Conservation (phyloP, 2,329 filamentous ascomycete genomes). For the Clonostachys rhizophaga region DNA sequence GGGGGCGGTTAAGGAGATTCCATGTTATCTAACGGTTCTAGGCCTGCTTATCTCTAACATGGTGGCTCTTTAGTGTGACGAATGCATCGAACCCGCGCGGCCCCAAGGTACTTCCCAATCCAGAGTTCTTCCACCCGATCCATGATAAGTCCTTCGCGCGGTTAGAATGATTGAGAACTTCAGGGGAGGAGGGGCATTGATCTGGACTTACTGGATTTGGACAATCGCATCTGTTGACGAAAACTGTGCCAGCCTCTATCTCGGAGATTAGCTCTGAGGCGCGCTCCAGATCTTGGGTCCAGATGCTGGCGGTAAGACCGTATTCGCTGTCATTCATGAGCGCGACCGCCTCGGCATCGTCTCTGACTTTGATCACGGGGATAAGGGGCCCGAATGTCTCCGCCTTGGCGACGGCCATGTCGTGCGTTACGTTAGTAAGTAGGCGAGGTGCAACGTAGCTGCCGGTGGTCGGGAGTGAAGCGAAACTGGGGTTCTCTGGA, state of each 20-base stretch:
- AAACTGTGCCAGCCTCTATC: conserved; percentile 91
- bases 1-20: too few species aligned
- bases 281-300: conserved; percentile 80
- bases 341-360: conserved; percentile 76
- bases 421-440: conserved; percentile 72
- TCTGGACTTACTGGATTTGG: conserved; percentile 72
- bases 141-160: conserved; percentile 74
- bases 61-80: conserved; percentile 92
- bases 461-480: conserved; percentile 66
- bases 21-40: conserved; percentile 17
- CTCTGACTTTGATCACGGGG: conserved; percentile 82
- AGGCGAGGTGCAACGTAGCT: conserved; percentile 89
- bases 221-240: conserved; percentile 91
- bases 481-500: conserved; percentile 75
- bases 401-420: conserved; percentile 85
- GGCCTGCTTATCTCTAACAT: conserved; percentile 77
- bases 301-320: conserved; percentile 92
- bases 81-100: conserved; percentile 93
- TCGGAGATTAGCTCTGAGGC: conserved; percentile 76
- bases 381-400: conserved; percentile 96
- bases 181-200: neutral
- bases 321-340: conserved; percentile 96
- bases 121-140: conserved; percentile 97
- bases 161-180: neutral
- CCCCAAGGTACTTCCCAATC: conserved; percentile 85